Evolutionary conservation across 2,329 filamentous ascomycete species (phyloP).

Genomic region (Coniella vitis): DNA sequence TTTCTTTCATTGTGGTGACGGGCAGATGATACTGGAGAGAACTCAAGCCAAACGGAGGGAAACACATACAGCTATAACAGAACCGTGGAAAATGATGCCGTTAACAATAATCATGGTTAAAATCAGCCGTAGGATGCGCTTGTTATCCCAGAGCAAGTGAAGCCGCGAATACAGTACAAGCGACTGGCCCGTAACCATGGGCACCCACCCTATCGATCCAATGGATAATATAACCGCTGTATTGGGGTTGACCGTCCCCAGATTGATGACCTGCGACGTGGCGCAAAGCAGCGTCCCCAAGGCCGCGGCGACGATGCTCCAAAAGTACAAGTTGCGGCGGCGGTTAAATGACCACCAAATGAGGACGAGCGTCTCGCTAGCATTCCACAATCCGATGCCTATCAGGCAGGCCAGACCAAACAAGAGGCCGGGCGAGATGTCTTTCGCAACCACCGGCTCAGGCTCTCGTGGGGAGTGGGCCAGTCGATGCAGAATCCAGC

Average conservation of each 20-base stretch:
- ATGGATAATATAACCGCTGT: neutral
- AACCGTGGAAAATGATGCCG: constrained; percentile 45
- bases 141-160: constrained; percentile 48
- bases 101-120: constrained; percentile 51
- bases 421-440: neutral
- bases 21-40: too few relatives aligned
- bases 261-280: constrained; percentile 4
- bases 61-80: constrained; percentile 41
- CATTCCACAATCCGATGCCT: constrained; percentile 7
- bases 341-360: constrained; percentile 7
- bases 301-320: constrained; percentile 5
- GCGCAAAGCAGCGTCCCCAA: constrained; percentile 4
- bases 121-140: constrained; percentile 38
- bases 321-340: constrained; percentile 4
- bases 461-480: neutral
- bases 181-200: constrained; percentile 52
- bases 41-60: too few relatives aligned
- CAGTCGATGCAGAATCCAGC: neutral
- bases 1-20: too few relatives aligned
- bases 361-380: constrained; percentile 8
- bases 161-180: constrained; percentile 54
- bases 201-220: constrained; percentile 36
- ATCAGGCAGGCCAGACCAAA: constrained; percentile 3
- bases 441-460: neutral
- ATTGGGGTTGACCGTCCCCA: neutral